Evolutionary conservation across 768 basidiomycete genomes (phyloP), one percentile per base, ranked within the genome.

Genomic region (Trametes cingulata): DNA sequence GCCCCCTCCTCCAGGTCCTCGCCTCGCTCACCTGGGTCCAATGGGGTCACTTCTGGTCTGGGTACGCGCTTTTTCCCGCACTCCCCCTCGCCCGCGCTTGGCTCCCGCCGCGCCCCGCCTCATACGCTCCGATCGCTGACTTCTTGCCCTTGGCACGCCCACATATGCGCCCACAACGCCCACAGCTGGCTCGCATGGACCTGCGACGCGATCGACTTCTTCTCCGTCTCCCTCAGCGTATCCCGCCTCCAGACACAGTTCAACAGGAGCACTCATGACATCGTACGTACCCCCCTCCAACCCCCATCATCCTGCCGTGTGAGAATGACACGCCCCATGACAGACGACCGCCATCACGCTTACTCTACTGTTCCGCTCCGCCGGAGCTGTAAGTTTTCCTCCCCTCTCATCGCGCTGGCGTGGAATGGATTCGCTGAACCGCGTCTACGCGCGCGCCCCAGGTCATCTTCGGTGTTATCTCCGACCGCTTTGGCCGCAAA

Each of bases 401-500:
- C 40, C 24, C 24, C 37, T 24, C 47, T 39, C 15, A n/a, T 43
- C 43, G 29, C 56, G 19, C 40, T 15, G n/a, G 29, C 49, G 3
- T 20, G 19, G 33, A 29, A 24, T 45, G 20, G 42, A 50, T 59
- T 46, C 40, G 39, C 33, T 14, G 12, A 22, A 17, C 24, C 29
- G 37, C 24, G 42, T 25, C 51, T n/a, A n/a, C n/a, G n/a, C n/a
- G 39, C 24, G 19, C 39, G 17, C 33, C 51, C 20, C 41, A 76
- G 76, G 56, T 93, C 49, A 75, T 94, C 65, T 95, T 96, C 65
- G 94, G 93, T 46, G 71, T 94, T 42, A 66, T 88, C n/a, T 90
- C 90, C 1, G 95, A 97, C 71, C 85, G 95, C 3, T 96, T 79
- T 71, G 95, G 95, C 4, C 83, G 95, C 27, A 96, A 95, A 79